Evolutionary conservation across 495 filamentous ascomycete genomes (phyloP), one percentile per base, ranked within the genome.

Genomic region (Hypoxylon lienhwacheense): DNA sequence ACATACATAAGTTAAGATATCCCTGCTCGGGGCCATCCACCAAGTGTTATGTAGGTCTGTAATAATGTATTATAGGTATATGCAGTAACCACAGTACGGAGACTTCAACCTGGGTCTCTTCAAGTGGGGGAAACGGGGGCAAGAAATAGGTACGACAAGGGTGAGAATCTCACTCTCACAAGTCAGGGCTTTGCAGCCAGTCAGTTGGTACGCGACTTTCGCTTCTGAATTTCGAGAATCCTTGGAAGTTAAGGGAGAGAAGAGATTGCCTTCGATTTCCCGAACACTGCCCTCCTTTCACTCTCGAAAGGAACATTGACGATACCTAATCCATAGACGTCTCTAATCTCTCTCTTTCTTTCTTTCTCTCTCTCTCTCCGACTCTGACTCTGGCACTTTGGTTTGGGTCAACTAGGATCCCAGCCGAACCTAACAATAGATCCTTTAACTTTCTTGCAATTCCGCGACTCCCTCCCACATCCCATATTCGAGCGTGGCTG

Each of bases 41-140:
- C 16, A 21, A 21, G 11, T 45, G n/a, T n/a, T n/a, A n/a, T n/a
- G n/a, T n/a, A n/a, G n/a, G n/a, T n/a, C n/a, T n/a, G n/a, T n/a
- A n/a, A n/a, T n/a, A n/a, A 31, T 45, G 25, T 45, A 45, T 32
- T 21, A 45, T 29, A 28, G 17, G 41, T 24, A 41, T 20, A 21
- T 41, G 25, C 26, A 31, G 14, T 16, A 31, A 45, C 41, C 24
- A 45, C 41, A 45, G 48, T 63, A 63, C 53, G 59, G 59, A 54
- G 53, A 58, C 53, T 63, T 58, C 37, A 36, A 48, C 48, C 45
- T 63, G 59, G 59, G 59, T 57, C 48, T 26, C 49, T 46, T 26
- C 48, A 50, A 52, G 59, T 63, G 59, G 59, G 59, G 59, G 59
- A 53, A 33, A 58, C 53, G 58, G 53, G 37, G 59, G 50, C n/a